These are phyloP conservation scores for Nothopassalora personata DNA, from an alignment of 2,329 filamentous ascomycete genomes.

Conservation along the genomic window DNA sequence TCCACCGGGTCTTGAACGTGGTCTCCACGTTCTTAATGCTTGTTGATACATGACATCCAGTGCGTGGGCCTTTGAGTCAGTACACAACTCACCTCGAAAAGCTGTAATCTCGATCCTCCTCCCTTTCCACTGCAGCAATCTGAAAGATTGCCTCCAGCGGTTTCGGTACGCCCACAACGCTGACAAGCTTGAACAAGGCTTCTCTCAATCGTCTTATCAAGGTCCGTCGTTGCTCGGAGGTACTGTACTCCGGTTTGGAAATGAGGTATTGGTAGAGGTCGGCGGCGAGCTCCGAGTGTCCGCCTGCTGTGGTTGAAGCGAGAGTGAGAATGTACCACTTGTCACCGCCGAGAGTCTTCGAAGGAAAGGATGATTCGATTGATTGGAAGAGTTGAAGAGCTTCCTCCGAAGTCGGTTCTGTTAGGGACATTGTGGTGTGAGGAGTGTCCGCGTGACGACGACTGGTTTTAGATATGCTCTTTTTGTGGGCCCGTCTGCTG, in stretches of 20 bases:
- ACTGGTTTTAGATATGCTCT: no score
- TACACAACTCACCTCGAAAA: slow-evolving; percentile 39
- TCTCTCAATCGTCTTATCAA: slow-evolving; percentile 53
- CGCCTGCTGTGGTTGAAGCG: slow-evolving; percentile 46
- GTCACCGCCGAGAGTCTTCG: slow-evolving; percentile 37
- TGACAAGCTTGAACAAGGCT: slow-evolving; percentile 54
- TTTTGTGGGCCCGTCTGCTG: no score
- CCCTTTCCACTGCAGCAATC: slow-evolving; percentile 48
- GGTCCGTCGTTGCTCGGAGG: slow-evolving; percentile 40
- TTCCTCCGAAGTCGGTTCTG: slow-evolving; percentile 36
- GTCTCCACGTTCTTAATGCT: no score
- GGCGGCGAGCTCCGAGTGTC: slow-evolving; percentile 48
- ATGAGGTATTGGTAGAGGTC: slow-evolving; percentile 55
- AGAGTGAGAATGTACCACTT: slow-evolving; percentile 40
- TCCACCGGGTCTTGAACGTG: no score
- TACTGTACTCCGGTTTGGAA: slow-evolving; percentile 43
- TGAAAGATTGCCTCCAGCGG: slow-evolving; percentile 56
- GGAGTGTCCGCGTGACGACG: no score
- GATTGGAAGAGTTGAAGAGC: slow-evolving; percentile 39
- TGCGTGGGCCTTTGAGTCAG: neutral
- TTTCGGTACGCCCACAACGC: slow-evolving; percentile 57
- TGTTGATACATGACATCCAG: no score
- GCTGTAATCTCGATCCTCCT: slow-evolving; percentile 55
- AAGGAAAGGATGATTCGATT: slow-evolving; percentile 42
- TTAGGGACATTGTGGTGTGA: slow-evolving; percentile 17